A percentile compares a stretch with the other conserved stretches of the same genome.
Conservation (phyloP, 306 rosid species). For the Ceratonia siliqua region DNA sequence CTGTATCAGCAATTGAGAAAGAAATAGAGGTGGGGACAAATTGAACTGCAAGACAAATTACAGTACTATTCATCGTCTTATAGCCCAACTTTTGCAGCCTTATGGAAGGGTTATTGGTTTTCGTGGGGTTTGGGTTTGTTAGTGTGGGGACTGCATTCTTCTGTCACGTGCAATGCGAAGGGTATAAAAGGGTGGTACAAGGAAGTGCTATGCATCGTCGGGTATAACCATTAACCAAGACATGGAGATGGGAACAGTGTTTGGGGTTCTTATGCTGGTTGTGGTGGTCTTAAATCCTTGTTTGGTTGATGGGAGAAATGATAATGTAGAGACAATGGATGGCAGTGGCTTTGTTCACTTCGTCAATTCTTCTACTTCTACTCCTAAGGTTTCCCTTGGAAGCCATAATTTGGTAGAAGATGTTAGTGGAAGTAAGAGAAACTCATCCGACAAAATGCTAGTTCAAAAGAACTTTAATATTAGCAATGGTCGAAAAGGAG, state of each 20-base stretch:
- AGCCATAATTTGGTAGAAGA: background rate
- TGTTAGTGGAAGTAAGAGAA: background rate
- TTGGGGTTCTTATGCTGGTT: conserved; percentile 23
- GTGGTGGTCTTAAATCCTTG: conserved; percentile 29
- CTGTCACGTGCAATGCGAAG: conserved; percentile 30
- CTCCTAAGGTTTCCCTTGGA: background rate
- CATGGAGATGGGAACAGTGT: conserved; percentile 29
- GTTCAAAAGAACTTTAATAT: conserved; percentile 21
- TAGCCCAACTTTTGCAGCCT: conserved; percentile 40
- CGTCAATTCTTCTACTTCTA: background rate
- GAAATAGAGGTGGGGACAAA: conserved; percentile 37
- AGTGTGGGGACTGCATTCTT: conserved; percentile 23
- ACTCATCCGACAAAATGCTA: conserved; percentile 11
- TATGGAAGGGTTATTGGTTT: background rate
- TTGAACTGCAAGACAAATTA: conserved; percentile 40
- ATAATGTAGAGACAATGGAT: background rate
- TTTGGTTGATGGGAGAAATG: conserved; percentile 32
- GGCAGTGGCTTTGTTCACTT: background rate
- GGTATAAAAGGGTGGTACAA: conserved; percentile 32
- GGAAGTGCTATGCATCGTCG: conserved; percentile 10
- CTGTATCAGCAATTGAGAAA: background rate
- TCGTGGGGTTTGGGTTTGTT: conserved; percentile 28
- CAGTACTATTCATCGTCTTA: conserved; percentile 27
- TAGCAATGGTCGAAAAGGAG: conserved; percentile 1
- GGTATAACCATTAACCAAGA: background rate